These are phyloP conservation scores for Zygosaccharomyces bailii DNA, from an alignment of 805 yeast species.

Conservation along the genomic window DNA sequence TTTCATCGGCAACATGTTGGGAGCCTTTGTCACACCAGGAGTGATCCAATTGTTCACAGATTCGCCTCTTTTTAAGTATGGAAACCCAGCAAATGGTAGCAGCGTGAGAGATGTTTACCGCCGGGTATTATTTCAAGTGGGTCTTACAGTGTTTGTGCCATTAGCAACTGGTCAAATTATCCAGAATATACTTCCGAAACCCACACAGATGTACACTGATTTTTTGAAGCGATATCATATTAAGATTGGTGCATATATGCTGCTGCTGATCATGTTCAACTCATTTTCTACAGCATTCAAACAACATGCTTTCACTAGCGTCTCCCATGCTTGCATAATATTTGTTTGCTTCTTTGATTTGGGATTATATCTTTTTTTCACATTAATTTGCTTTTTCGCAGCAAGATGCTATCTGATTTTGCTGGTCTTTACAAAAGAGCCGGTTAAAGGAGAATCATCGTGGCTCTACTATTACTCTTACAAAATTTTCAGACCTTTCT, in stretches of 20 bases:
- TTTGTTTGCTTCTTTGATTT: slow-evolving; percentile 79
- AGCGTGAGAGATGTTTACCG: slow-evolving; percentile 56
- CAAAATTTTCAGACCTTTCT: slow-evolving; percentile 53
- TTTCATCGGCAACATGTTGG: slow-evolving; percentile 76
- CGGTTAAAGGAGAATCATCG: slow-evolving; percentile 43
- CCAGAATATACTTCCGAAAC: slow-evolving; percentile 65
- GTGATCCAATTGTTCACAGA: slow-evolving; percentile 65
- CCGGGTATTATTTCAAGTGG: slow-evolving; percentile 83
- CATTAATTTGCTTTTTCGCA: slow-evolving; percentile 53
- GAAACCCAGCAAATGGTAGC: slow-evolving; percentile 67
- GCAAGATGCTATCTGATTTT: slow-evolving; percentile 59
- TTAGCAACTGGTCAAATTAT: slow-evolving; percentile 82
- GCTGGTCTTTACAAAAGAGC: slow-evolving; percentile 44
- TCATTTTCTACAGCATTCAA: slow-evolving; percentile 86
- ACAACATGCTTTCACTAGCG: slow-evolving; percentile 71
- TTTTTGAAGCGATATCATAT: slow-evolving; percentile 26
- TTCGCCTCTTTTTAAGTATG: slow-evolving; percentile 61
- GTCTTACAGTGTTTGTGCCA: slow-evolving; percentile 79
- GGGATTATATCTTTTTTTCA: slow-evolving; percentile 75
- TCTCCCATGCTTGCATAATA: slow-evolving; percentile 64
- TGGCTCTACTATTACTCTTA: slow-evolving; percentile 42
- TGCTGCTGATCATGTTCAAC: slow-evolving; percentile 70
- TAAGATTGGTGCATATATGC: slow-evolving; percentile 78
- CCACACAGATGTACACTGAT: slow-evolving; percentile 20
- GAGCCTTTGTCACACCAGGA: slow-evolving; percentile 87